Evolutionary conservation across 192 early-diverging fungal genomes (phyloP), one percentile per base, ranked within the genome.

Genomic region (Helicostylum pulchrum): DNA sequence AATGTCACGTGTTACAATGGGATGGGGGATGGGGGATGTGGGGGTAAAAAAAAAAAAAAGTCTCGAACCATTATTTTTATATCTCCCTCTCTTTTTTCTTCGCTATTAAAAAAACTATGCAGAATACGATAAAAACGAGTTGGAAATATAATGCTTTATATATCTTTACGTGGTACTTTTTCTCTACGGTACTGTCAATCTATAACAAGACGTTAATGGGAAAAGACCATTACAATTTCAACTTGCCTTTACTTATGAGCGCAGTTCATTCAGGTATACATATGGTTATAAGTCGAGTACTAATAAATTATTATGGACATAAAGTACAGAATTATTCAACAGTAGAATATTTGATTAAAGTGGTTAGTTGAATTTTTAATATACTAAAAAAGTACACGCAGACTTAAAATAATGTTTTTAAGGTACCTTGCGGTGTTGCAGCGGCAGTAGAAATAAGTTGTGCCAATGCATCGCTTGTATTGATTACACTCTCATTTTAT

Each of bases 131-230:
- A 10, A 39, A 39, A 39, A 39, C 36, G 9, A 10, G 7, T 9
- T 39, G 36, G 36, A 39, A 39, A 39, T 39, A 39, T 10, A 39
- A 39, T 39, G 36, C 36, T 39, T 39, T 39, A 39, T 83, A 80
- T 54, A 86, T 86, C 34, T 55, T 66, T 5, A 64, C 70, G 1
- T 94, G 92, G 92, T 94, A 90, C 69, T 75, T 81, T 30, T 87
- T 87, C 54, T 92, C 90, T 19, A 83, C 90, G 4, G 72, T 80
- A 3, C 76, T 94, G 20, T 83, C 84, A 26, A 73, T 94, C n/a
- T 92, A 90, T 79, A 94, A 94, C 76, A 92, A 90, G 68, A 85
- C 84, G 68, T 66, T 94, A n/a, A 89, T 94, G 79, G 84, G 90
- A 51, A 72, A 78, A 59, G 83, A 88, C 46, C 77, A 80, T 46